A percentile compares a stretch with the other conserved stretches of the same genome.
Evolutionary conservation across 805 yeast species (phyloP).

Genomic region (Lipomyces sp.): DNA sequence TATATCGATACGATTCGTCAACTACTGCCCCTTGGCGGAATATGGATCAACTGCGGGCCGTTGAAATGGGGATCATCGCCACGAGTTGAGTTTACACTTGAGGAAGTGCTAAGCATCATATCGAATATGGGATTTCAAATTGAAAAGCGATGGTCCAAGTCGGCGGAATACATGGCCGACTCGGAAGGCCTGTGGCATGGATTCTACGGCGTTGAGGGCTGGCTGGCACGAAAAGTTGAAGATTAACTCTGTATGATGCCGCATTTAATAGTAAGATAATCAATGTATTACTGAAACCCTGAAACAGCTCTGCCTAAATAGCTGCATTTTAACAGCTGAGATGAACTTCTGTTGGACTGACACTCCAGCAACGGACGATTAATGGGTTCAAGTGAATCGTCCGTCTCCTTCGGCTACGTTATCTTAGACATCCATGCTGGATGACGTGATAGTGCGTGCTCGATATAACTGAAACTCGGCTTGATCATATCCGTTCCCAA

Average conservation of each 20-base stretch:
- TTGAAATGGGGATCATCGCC: slow-evolving; percentile 86
- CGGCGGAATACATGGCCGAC: slow-evolving; percentile 44
- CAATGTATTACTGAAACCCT: background rate
- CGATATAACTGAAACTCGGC: background rate
- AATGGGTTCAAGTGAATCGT: too few relatives aligned
- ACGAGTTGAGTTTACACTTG: slow-evolving; percentile 68
- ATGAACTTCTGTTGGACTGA: too few relatives aligned
- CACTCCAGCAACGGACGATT: too few relatives aligned
- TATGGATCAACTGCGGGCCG: slow-evolving; percentile 93
- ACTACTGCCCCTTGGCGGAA: slow-evolving; percentile 55
- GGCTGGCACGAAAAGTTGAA: slow-evolving; percentile 27
- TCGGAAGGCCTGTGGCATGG: slow-evolving; percentile 44
- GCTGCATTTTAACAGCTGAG: too few relatives aligned
- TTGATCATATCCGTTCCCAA: background rate
- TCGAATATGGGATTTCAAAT: slow-evolving; percentile 65
- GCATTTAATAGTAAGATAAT: background rate
- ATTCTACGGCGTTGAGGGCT: slow-evolving; percentile 40
- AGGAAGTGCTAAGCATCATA: slow-evolving; percentile 67
- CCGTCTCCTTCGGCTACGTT: too few relatives aligned
- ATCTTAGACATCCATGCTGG: background rate
- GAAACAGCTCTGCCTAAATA: too few relatives aligned
- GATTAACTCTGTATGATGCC: background rate
- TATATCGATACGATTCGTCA: slow-evolving; percentile 69
- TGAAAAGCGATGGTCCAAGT: slow-evolving; percentile 39
- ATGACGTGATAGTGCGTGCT: background rate